Base-by-base conservation (phyloP, 2,329 filamentous ascomycete genomes). In the Venturia effusa region DNA sequence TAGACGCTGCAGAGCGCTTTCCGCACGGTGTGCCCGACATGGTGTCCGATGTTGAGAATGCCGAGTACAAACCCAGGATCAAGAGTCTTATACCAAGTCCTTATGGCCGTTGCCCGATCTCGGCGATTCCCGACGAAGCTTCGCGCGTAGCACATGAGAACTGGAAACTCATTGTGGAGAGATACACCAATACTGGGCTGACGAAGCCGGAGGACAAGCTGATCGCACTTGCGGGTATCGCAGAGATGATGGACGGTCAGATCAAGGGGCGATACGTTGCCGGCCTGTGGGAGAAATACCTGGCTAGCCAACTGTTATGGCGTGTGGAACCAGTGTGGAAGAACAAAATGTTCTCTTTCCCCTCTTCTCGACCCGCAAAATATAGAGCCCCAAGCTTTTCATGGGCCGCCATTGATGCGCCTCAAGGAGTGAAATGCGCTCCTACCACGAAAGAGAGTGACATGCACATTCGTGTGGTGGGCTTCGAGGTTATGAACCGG, bases 221-320 rank as follows among this genome's bases (percentile, higher is more conserved):
- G 0, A 66, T 67, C 10, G 69, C 68, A 2, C 63, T 70, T 11
- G 55, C 67, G 0, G 69, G 69, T 6, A 64, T 70, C 11, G 68
- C 68, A 1, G 59, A 43, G 22, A 45, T 43, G 1, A 19, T 64
- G 15, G 34, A 45, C 8, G 22, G 32, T 0, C 62, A 54, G n/a
- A 70, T 67, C 65, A 68, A 63, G 41, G 67, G 64, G 10, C 27
- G 37, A 24, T 69, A 68, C 27, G 60, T 68, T 22, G 68, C 64
- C 17, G 67, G 68, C 11, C 32, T 69, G 55, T 69, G 68, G 68
- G 45, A 57, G 34, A 55, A 41, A 4, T 22, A 66, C 24, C 37
- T 70, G 1, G 67, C 66, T 27, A 68, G 67, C 27, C 69, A 70
- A 40, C 62, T 70, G 0, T 39, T 70, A 15, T 70, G 68, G 69